Evolutionary conservation across 371 early-diverging fungal species (phyloP), one percentile per base, ranked within the genome.

Genomic region (Coelomomyces lativittatus): DNA sequence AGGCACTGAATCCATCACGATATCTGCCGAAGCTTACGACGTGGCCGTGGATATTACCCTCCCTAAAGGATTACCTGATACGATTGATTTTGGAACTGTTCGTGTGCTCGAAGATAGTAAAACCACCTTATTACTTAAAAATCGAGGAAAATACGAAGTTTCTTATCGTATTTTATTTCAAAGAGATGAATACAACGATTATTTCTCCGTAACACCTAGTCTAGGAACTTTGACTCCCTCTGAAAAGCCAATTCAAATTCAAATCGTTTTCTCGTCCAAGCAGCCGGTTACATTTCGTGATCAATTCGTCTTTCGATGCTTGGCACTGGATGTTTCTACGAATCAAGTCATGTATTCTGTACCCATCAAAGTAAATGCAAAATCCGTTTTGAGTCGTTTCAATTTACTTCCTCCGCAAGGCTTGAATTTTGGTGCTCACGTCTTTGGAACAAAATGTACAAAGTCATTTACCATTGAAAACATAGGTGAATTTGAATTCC

Each of bases 111-210:
- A 73, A 45, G 73, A 73, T 48, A 65, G 63, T 15, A 68, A 66
- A 51, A 66, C 69, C 49, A 24, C 52, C 26, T 63, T 64, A 44
- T 66, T 64, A 2, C 53, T 76, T 41, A 62, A 63, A 39, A 76
- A 76, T 55, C 67, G 66, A 46, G 76, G 76, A 23, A 64, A 61
- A 33, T 72, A 72, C 49, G 76, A 75, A 51, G 65, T 70, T 10
- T 70, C 73, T 1, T 73, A 54, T 52, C 43, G 58, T 9, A 67
- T 76, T 28, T 15, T 63, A 9, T 69, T 65, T 51, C 67, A 75
- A 19, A 56, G 39, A 47, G 58, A 61, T 43, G 62, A 67, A 17
- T 53, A 56, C 8, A 45, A 39, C 19, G 63, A 65, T 9, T 46
- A 60, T 8, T 62, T 75, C 38, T 54, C 58, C 3, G 53, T 75